Conservation (phyloP, 108 stramenopile species). For the Nannochloropsis granulata region DNA sequence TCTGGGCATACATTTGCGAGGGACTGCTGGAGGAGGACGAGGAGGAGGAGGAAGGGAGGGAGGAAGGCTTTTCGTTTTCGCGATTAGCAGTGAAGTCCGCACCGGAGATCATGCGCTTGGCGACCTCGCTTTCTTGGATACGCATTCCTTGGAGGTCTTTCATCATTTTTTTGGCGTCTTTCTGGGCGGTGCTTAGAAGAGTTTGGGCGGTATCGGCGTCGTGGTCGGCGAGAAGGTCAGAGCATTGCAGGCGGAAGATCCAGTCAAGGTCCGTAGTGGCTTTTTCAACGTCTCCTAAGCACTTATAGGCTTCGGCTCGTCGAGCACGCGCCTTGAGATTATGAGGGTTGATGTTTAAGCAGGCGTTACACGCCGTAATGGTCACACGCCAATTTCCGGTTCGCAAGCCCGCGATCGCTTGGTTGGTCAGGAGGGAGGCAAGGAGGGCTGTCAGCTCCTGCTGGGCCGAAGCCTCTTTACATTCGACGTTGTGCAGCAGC, state of each 20-base stretch:
- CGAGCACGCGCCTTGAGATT: neutral
- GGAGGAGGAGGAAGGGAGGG: neutral
- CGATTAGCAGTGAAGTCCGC: neutral
- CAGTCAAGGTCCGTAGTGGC: neutral
- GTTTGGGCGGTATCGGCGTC: neutral
- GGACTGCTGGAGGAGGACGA: neutral
- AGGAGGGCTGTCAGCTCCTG: neutral
- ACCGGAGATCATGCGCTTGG: neutral
- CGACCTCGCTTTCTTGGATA: neutral
- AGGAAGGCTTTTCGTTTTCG: neutral
- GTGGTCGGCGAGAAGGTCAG: neutral
- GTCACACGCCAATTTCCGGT: neutral
- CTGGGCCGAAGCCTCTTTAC: neutral
- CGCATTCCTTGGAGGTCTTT: neutral
- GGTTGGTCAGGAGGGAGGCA: neutral
- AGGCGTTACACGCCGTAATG: neutral
- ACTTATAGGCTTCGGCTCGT: neutral
- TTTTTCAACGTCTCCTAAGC: neutral
- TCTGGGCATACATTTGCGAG: neutral
- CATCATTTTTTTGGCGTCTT: neutral
- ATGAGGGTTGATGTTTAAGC: neutral
- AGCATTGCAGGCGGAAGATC: neutral
- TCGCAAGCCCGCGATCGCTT: neutral
- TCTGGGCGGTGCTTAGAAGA: neutral
- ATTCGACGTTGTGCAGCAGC: neutral